Conservation (phyloP, 2,329 filamentous ascomycete species). For the Neocucurbitaria cava region DNA sequence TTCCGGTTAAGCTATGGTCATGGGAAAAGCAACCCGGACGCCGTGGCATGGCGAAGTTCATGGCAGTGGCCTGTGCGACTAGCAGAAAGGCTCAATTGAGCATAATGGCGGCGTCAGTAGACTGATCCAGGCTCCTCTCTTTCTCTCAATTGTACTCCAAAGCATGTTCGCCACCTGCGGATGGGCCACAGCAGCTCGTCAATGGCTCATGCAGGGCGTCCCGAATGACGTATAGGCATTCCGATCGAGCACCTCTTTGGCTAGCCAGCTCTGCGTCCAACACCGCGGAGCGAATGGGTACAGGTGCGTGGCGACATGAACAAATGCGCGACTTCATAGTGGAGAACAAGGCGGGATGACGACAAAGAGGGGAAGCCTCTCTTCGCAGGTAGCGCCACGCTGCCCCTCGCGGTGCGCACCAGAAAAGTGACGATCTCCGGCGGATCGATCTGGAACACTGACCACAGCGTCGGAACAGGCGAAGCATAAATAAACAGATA, state of each 20-base stretch:
- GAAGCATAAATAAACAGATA: constrained; percentile 1
- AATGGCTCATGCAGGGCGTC: constrained; percentile 13
- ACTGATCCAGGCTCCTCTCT: background rate
- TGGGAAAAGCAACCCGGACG: constrained; percentile 1
- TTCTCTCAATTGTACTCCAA: background rate
- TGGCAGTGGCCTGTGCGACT: constrained; percentile 1
- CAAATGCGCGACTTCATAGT: constrained; percentile 5
- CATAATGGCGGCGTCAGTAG: background rate
- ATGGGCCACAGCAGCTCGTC: background rate
- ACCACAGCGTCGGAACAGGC: constrained; percentile 13
- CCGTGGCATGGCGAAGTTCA: constrained; percentile 2
- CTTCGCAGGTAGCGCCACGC: constrained; percentile 23
- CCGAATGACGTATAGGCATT: constrained; percentile 18
- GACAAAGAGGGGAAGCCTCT: constrained; percentile 20
- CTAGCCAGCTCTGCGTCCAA: background rate
- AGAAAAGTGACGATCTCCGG: constrained; percentile 5
- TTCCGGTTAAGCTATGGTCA: background rate
- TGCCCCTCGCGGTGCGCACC: constrained; percentile 27
- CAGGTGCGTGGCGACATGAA: background rate
- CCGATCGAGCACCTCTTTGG: background rate
- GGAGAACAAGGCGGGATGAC: constrained; percentile 29
- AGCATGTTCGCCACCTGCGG: background rate
- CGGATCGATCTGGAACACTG: constrained; percentile 4
- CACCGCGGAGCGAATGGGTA: constrained; percentile 1
- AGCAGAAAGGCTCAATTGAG: background rate